Evolutionary conservation across 305 asterid genomes (phyloP), one percentile per base, ranked within the genome.

Genomic region (Rubia peregrina): DNA sequence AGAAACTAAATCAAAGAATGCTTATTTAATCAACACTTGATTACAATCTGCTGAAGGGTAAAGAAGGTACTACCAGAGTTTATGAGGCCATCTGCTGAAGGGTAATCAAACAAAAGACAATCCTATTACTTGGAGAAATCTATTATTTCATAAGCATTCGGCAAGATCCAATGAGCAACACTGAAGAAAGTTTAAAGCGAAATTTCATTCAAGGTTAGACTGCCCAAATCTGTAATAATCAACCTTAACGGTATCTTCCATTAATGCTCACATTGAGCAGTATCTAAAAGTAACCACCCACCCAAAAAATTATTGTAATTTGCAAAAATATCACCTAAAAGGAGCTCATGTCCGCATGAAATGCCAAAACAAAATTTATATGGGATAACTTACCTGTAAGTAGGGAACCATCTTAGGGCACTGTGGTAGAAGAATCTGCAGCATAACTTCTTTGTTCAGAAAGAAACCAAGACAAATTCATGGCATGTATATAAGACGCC

Each of bases 391-490:
- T 86, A 91, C 99, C 96, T 98, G 49, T 80, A 94, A 79, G 89
- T 49, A 36, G 99, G 98, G 79, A 94, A 94, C 96, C 98, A 91
- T 81, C 76, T 88, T 82, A 94, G 77, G 67, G 99, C 96, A 83
- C 99, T 94, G 46, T 94, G 99, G 88, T 94, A 94, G 88, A 94
- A 91, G 81, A 94, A 94, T 89, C 99, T 94, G 93, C 85, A 88
- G 59, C 42, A 61, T 22, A 71, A 11, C 26, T 3, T 22, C 17
- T 30, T 56, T 30, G 46, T 46, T 76, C 65, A 65, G 51, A 41
- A 65, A 17, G 7, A 40, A 65, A 40, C 36, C 51, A 65, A 41
- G 22, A 42, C 55, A 65, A 10, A 64, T 42, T 21, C 9, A 40
- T 19, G 38, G 13, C 10, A 19, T 65, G 55, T 21, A 19, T 64